Evolutionary conservation across 1,284 basidiomycete species (phyloP).

Genomic region (Leccinum subspadiceum): DNA sequence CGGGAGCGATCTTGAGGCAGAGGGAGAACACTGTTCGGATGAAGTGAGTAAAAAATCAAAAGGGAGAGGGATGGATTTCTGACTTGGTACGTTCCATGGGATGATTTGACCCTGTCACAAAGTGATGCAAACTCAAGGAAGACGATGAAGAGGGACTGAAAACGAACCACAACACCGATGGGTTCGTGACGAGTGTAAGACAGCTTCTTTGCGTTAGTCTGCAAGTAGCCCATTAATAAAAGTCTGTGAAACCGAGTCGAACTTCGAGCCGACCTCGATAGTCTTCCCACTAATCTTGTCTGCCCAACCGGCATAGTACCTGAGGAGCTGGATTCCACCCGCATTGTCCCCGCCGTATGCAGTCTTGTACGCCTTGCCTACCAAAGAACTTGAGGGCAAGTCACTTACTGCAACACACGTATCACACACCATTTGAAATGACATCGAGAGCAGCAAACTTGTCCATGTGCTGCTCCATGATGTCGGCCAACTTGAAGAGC

Average conservation of each 20-base stretch:
- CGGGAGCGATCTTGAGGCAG: slow-evolving; percentile 70
- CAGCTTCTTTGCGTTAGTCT: slow-evolving; percentile 10
- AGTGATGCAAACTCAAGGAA: background rate
- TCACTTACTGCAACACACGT: background rate
- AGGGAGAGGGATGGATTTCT: background rate
- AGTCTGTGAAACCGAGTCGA: background rate
- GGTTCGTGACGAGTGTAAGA: slow-evolving; percentile 16
- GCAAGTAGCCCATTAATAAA: background rate
- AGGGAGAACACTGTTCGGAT: slow-evolving; percentile 42
- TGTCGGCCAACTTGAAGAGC: slow-evolving; percentile 58
- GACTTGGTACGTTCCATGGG: slow-evolving; percentile 12
- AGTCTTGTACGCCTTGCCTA: slow-evolving; percentile 49
- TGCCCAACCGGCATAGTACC: slow-evolving; percentile 37
- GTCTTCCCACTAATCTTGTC: slow-evolving; percentile 61
- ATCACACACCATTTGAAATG: slow-evolving; percentile 48
- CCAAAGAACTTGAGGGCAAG: slow-evolving; percentile 8
- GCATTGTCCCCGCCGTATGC: slow-evolving; percentile 51
- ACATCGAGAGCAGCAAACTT: slow-evolving; percentile 65
- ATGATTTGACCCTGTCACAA: slow-evolving; percentile 13
- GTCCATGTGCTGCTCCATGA: slow-evolving; percentile 63
- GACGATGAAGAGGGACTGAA: background rate
- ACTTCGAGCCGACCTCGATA: slow-evolving; percentile 33
- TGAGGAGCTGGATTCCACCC: slow-evolving; percentile 45
- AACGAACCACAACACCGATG: slow-evolving; percentile 15
- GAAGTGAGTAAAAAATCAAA: background rate